Conservation (phyloP, 306 rosid species). For the Cicer yamashitae region DNA sequence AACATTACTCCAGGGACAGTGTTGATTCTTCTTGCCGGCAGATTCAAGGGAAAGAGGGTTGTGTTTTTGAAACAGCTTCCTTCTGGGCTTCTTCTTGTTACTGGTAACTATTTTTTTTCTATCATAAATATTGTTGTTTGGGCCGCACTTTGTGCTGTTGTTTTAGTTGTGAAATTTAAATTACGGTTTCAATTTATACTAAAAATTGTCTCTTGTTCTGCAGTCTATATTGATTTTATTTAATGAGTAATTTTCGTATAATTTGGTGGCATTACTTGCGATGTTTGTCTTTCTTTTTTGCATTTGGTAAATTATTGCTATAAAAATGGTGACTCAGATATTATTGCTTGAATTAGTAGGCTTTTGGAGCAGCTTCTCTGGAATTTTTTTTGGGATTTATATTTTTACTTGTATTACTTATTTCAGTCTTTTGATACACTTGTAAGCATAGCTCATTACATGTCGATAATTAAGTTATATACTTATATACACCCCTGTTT, state of each 20-base stretch:
- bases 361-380: too few species aligned
- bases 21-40: slow-evolving; percentile 69
- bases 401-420: background rate
- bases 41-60: slow-evolving; percentile 75
- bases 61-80: slow-evolving; percentile 70
- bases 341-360: background rate
- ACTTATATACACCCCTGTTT: too few species aligned
- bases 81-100: slow-evolving; percentile 70
- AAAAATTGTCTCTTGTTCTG: background rate
- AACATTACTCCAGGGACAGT: slow-evolving; percentile 71
- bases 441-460: background rate
- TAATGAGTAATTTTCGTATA: background rate
- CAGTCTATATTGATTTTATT: background rate
- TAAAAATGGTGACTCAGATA: background rate
- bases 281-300: background rate
- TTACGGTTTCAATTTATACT: background rate
- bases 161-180: background rate
- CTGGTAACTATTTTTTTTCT: slow-evolving; percentile 49
- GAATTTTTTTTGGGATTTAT: background rate
- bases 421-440: background rate
- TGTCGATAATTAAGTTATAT: too few species aligned
- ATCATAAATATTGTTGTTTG: background rate
- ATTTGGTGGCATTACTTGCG: background rate
- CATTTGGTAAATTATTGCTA: background rate
- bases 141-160: background rate